phyloP scores from a whole-genome alignment of 2,329 filamentous ascomycete genomes.

The Triangularia setosa region DNA sequence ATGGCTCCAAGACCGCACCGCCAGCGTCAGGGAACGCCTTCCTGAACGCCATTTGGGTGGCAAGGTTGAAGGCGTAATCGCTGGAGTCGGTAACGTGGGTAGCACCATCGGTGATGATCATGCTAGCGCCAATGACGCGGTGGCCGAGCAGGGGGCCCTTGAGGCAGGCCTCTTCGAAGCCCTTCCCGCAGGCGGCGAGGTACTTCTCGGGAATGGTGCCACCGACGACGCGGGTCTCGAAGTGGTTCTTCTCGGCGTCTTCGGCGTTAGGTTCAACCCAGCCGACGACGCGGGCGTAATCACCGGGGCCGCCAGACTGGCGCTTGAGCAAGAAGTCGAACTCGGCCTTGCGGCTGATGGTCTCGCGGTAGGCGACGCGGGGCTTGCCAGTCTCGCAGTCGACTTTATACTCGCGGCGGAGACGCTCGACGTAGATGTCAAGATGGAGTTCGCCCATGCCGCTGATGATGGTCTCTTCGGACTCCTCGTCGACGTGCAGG shows the following conservation, averaged over 20 bases:
- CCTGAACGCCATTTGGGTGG: slow-evolving; percentile 93
- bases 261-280: slow-evolving; percentile 81
- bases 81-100: slow-evolving; percentile 98
- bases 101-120: slow-evolving; percentile 94
- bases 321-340: slow-evolving; percentile 96
- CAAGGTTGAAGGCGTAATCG: slow-evolving; percentile 91
- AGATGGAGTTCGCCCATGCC: slow-evolving; percentile 98
- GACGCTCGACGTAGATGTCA: slow-evolving; percentile 95
- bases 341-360: slow-evolving; percentile 71
- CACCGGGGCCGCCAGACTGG: slow-evolving; percentile 91
- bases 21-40: slow-evolving; percentile 82
- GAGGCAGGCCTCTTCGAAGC: slow-evolving; percentile 76
- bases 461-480: slow-evolving; percentile 94
- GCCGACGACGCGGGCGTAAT: slow-evolving; percentile 88
- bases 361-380: slow-evolving; percentile 95
- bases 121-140: slow-evolving; percentile 80
- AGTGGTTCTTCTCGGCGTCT: slow-evolving; percentile 68
- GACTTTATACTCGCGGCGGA: slow-evolving; percentile 93
- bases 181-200: slow-evolving; percentile 90
- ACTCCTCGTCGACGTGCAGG: slow-evolving; percentile 86
- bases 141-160: slow-evolving; percentile 92
- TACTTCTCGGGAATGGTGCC: slow-evolving; percentile 95
- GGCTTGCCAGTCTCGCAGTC: slow-evolving; percentile 95
- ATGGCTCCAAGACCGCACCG: slow-evolving; percentile 83
- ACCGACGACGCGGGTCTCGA: slow-evolving; percentile 82